A percentile compares a stretch with the other conserved stretches of the same genome.
Evolutionary conservation across 1,284 basidiomycete species (phyloP).

Genomic region (Cutaneotrichosporon sp.): DNA sequence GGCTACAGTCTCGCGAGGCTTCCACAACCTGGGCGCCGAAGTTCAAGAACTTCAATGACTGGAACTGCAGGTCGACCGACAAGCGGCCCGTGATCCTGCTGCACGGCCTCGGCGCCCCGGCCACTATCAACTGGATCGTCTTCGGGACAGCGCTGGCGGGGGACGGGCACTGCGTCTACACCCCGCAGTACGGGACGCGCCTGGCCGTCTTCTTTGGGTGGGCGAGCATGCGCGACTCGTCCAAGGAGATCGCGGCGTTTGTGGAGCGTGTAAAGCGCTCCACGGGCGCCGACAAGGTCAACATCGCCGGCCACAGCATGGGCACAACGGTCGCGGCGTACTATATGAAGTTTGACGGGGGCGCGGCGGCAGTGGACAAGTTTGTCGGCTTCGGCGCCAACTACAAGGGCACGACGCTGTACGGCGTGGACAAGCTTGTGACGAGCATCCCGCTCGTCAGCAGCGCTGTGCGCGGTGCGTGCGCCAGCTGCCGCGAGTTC

Average conservation of each 20-base stretch:
- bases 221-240: conserved; percentile 1
- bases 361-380: not conserved
- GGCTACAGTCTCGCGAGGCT: not conserved
- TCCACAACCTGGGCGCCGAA: not conserved
- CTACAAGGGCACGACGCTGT: conserved; percentile 12
- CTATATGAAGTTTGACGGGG: conserved; percentile 15
- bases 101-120: conserved; percentile 9
- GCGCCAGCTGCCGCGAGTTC: conserved; percentile 8
- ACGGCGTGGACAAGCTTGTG: conserved; percentile 10
- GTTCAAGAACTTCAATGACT: conserved; percentile 8
- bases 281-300: conserved; percentile 14
- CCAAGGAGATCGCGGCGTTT: conserved; percentile 5
- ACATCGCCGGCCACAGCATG: conserved; percentile 12
- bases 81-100: conserved; percentile 10
- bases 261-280: conserved; percentile 2
- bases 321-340: conserved; percentile 6
- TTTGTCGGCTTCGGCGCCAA: conserved; percentile 11
- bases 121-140: conserved; percentile 7
- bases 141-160: not conserved
- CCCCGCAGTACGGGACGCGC: conserved; percentile 12
- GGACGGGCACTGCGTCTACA: conserved; percentile 13
- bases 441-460: conserved; percentile 3
- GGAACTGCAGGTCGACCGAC: conserved; percentile 1
- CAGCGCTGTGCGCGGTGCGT: not conserved
- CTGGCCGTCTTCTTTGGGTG: conserved; percentile 5